Conservation (phyloP, 176 grass and related monocot species). For the Olyra latifolia region DNA sequence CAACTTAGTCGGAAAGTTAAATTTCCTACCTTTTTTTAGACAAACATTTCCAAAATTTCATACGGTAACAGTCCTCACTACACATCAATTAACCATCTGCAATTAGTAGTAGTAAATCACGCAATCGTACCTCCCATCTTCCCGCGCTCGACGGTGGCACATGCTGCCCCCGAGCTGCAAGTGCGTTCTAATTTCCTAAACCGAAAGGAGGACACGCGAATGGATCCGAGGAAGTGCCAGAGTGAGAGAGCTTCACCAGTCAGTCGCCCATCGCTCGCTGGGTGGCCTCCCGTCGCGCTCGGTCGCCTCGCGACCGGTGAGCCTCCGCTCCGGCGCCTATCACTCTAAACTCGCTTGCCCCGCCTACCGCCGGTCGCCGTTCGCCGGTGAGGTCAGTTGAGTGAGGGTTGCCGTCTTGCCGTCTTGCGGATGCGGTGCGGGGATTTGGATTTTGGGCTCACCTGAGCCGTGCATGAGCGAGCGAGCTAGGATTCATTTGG, state of each 20-base stretch:
- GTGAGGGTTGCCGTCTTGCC: too few relatives aligned
- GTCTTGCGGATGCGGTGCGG: not conserved
- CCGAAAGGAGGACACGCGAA: not conserved
- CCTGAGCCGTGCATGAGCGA: not conserved
- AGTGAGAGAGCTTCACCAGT: not conserved
- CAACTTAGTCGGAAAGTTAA: not conserved
- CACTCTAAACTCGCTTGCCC: not conserved
- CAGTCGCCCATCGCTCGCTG: not conserved
- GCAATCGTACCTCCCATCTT: not conserved
- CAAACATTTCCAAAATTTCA: too few relatives aligned
- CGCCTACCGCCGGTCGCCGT: not conserved
- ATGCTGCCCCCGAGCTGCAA: not conserved
- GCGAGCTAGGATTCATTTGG: not conserved
- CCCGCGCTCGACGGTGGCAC: not conserved
- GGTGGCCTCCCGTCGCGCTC: not conserved
- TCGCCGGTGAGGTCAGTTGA: not conserved
- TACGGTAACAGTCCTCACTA: not conserved
- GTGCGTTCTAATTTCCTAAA: not conserved
- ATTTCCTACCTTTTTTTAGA: too few relatives aligned
- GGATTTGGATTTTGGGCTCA: conserved; percentile 8
- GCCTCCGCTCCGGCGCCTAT: not conserved
- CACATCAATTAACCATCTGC: not conserved
- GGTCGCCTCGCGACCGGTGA: not conserved
- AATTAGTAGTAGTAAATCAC: not conserved
- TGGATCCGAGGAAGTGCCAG: not conserved